These are phyloP conservation scores for Trypethelium eluteriae DNA, from an alignment of 495 filamentous ascomycete genomes.

Conservation along the genomic window DNA sequence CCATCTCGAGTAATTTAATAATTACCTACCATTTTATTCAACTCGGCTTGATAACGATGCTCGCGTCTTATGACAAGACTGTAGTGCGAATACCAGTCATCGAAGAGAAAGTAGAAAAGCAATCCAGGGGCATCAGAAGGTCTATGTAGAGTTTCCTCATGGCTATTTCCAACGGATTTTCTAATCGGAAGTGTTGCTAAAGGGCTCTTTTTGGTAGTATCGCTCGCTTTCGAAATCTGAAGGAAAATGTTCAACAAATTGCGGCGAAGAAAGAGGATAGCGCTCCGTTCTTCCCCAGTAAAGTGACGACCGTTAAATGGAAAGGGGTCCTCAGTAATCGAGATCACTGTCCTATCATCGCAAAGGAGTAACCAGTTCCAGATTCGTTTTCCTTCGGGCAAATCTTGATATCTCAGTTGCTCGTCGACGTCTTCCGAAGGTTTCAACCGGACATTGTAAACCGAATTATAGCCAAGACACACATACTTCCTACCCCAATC, in stretches of 20 bases:
- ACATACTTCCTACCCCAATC: constrained; percentile 57
- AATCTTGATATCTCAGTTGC: constrained; percentile 25
- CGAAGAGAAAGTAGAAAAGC: constrained; percentile 80
- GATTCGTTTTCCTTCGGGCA: constrained; percentile 54
- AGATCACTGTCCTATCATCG: constrained; percentile 73
- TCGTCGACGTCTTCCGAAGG: constrained; percentile 19
- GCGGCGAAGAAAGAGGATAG: constrained; percentile 49
- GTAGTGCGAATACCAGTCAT: constrained; percentile 72
- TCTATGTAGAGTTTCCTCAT: constrained; percentile 36
- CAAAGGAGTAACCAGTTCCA: constrained; percentile 84
- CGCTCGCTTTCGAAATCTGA: constrained; percentile 54
- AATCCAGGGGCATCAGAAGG: constrained; percentile 57
- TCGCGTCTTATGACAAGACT: constrained; percentile 53
- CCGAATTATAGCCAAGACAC: constrained; percentile 74
- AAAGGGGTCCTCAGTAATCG: constrained; percentile 65
- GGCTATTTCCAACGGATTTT: constrained; percentile 29
- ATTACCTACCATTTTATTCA: constrained; percentile 50
- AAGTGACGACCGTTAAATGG: constrained; percentile 34
- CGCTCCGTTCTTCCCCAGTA: constrained; percentile 24
- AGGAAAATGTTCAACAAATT: constrained; percentile 66
- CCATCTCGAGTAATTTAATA: not conserved
- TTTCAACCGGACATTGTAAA: constrained; percentile 50
- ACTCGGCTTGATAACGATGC: constrained; percentile 51
- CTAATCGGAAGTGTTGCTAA: constrained; percentile 33
- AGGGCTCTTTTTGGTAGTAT: constrained; percentile 22